phyloP scores from a whole-genome alignment of 163 green algal species.

The Scenedesmus sp. region DNA sequence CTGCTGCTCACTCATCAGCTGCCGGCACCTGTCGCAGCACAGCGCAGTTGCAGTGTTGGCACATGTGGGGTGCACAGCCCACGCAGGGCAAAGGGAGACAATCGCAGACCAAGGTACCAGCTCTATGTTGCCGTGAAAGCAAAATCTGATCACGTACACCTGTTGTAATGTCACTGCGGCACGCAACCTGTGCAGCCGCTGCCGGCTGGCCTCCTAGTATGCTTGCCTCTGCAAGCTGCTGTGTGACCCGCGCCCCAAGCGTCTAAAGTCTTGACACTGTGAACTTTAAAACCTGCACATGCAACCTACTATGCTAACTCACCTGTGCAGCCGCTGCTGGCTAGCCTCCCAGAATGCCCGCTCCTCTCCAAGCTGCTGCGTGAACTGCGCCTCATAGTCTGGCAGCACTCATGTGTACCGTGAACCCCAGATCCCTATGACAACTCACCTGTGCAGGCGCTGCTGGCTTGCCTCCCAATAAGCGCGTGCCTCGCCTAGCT shows the following conservation, averaged over 20 bases:
- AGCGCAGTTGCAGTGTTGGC: too few relatives aligned
- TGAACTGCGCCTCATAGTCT: slow-evolving; percentile 90
- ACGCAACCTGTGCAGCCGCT: slow-evolving; percentile 53
- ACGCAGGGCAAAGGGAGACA: too few relatives aligned
- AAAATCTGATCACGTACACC: not conserved
- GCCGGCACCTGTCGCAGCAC: too few relatives aligned
- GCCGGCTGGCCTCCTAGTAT: slow-evolving; percentile 61
- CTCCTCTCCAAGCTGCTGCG: slow-evolving; percentile 73
- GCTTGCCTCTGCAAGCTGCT: slow-evolving; percentile 69
- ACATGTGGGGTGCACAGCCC: too few relatives aligned
- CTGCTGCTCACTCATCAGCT: too few relatives aligned
- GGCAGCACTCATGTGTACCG: slow-evolving; percentile 79
- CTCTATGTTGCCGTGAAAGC: not conserved
- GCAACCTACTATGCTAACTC: not conserved
- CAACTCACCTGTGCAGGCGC: slow-evolving; percentile 52
- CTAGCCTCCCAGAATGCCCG: slow-evolving; percentile 65
- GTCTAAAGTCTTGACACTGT: too few relatives aligned
- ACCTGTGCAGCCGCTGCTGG: slow-evolving; percentile 60
- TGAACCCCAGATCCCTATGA: too few relatives aligned
- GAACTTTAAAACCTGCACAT: not conserved
- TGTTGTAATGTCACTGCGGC: not conserved
- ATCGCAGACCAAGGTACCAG: too few relatives aligned
- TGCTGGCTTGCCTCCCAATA: slow-evolving; percentile 64
- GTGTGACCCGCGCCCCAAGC: not conserved
- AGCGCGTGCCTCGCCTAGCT: slow-evolving; percentile 73